Base-by-base conservation (phyloP, 2,329 filamentous ascomycete species). In the Dissoconium aciculare region DNA sequence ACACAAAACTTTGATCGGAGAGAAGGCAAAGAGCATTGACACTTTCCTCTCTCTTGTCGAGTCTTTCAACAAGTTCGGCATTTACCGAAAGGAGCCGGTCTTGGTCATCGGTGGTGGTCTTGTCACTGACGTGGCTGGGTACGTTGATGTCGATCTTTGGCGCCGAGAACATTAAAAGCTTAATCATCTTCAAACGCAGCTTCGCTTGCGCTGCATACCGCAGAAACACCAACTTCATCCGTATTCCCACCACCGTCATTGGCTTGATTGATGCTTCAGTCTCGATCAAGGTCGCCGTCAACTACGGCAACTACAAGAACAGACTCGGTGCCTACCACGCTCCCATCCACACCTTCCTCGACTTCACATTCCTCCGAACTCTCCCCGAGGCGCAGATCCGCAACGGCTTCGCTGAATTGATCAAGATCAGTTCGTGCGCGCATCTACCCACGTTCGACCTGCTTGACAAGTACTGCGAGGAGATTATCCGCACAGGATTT, bases 301-400 rank as follows among this genome's bases (percentile, higher is more conserved):
- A 81, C 59, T 79, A 80, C 45, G 74, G 73, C 50, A 71, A 74
- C 51, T 78, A 79, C 62, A 81, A 81, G 63, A 81, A 81, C 56
- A 64, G 74, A 9, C 65, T 81, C 0, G 75, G 75, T 15, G 76
- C 75, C 3, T 81, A 81, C 50, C 76, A 81, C 46, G 75, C 76
- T 0, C 76, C 77, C 14, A 42, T 44, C 17, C 71, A 77, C 48
- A 81, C 76, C 1, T 79, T 81, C 59, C 66, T 81, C 27, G 76
- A 81, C 52, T 81, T 80, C 50, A 68, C 64, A 11, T 81, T 81
- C 55, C 59, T 80, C n/a, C 69, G 70, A 27, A 77, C 71, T 1
- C 59, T 81, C 0, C 74, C 76, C 0, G 63, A 63, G 6, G 69
- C 71, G 2, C 75, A 81, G 51, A 74, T 81, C 47, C 64, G 76